phyloP scores from a whole-genome alignment of 192 early-diverging fungal species.

The Backusella morwellensis region DNA sequence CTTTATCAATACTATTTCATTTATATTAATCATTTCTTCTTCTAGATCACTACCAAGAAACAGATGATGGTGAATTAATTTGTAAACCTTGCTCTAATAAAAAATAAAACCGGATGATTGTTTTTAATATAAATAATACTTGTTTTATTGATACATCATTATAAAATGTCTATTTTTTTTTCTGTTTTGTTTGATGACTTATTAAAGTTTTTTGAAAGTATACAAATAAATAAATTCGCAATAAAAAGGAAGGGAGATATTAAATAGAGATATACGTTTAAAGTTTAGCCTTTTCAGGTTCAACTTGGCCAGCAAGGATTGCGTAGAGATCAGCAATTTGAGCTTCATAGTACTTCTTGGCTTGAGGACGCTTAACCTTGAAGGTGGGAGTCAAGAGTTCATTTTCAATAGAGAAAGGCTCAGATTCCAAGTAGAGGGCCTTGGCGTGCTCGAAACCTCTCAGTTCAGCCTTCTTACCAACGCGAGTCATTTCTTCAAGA shows the following conservation, averaged over 20 bases:
- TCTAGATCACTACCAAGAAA: constrained; percentile 20
- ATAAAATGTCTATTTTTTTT: background rate
- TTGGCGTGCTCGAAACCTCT: constrained; percentile 72
- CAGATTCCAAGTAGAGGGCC: constrained; percentile 57
- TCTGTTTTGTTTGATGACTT: background rate
- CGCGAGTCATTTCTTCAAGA: constrained; percentile 48
- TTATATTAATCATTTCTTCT: background rate
- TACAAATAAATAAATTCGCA: background rate
- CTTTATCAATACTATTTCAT: background rate
- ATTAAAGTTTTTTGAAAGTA: background rate
- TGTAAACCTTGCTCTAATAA: constrained; percentile 19
- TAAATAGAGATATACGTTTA: constrained; percentile 3
- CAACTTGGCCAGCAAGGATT: background rate
- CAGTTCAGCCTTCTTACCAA: constrained; percentile 57
- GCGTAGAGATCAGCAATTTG: constrained; percentile 72
- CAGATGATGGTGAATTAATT: constrained; percentile 15
- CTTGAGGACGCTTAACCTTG: constrained; percentile 86
- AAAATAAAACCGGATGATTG: background rate
- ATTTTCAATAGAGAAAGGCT: constrained; percentile 69
- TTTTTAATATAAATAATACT: background rate
- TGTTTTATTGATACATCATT: background rate
- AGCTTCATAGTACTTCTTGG: constrained; percentile 59
- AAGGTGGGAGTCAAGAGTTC: constrained; percentile 80
- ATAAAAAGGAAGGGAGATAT: background rate
- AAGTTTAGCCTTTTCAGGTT: constrained; percentile 4